Base-by-base conservation (phyloP, 805 yeast species). In the Lachancea dasiensis region DNA sequence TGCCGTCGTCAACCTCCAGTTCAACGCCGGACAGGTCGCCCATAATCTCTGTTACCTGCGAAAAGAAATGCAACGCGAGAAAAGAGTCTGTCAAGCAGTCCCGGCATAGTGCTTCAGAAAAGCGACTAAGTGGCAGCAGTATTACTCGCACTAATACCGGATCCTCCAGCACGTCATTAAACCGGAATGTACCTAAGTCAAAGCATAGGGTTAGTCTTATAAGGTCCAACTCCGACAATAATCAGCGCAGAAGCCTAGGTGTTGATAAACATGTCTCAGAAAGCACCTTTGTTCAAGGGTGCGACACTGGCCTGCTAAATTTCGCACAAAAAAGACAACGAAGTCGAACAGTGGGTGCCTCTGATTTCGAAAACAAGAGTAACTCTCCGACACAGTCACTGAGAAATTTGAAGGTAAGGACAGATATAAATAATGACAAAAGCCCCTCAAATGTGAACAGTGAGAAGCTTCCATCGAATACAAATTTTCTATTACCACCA, bases 261-360 rank as follows among this genome's bases (percentile, higher is more conserved):
- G 27, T 27, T 6, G 4, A 17, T 11, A 14, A 13, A 11, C 11
- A 11, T 11, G 16, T 18, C 13, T 20, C 24, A n/a, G 18, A 11
- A 16, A 34, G 17, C 11, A 28, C 26, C 15, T 36, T 29, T 11
- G 28, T 3, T 27, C 24, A 25, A 24, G 27, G 23, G 15, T 24
- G 29, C 20, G 15, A 38, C 25, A 21, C 18, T 13, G 34, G 29
- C 17, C 29, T 19, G 25, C 23, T 14, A 24, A 19, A 15, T 38
- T 8, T 20, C 10, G 27, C 34, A 11, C 22, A 24, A 2, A n/a
- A 8, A 6, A 50, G 63, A 36, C 48, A 52, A 34, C 54, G 64
- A 34, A 59, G 64, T 41, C 54, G 50, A 33, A 59, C 64, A 0
- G 50, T 58, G 8, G 64, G 56, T 26, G 45, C 50, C 1, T 43